A percentile compares a stretch with the other conserved stretches of the same genome.
phyloP scores from a whole-genome alignment of 208 protist species.

The Phytomonas francai region DNA sequence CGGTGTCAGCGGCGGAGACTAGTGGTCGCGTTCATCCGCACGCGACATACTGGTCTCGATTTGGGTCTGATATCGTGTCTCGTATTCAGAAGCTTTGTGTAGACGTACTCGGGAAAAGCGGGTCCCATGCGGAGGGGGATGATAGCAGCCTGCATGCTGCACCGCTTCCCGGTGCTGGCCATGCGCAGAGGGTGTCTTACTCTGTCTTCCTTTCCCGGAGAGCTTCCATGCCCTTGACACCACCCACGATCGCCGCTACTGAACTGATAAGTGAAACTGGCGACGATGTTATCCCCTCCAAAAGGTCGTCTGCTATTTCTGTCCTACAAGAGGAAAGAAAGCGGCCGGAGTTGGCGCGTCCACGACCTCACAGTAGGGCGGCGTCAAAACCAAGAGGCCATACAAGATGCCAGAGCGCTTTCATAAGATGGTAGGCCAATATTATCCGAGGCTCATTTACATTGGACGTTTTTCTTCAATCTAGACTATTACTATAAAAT shows the following conservation, averaged over 20 bases:
- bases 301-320: background rate
- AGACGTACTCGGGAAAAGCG: background rate
- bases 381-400: background rate
- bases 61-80: background rate
- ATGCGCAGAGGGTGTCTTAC: background rate
- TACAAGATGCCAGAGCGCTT: background rate
- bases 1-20: background rate
- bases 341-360: background rate
- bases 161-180: background rate
- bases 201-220: background rate
- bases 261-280: background rate
- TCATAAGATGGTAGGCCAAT: background rate
- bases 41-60: background rate
- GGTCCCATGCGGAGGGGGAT: background rate
- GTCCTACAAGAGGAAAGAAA: background rate
- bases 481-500: background rate
- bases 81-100: background rate
- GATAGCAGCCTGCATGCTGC: background rate
- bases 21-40: background rate
- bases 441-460: conserved; percentile 4
- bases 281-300: background rate
- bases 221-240: background rate
- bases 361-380: background rate
- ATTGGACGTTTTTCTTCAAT: conserved; percentile 7
- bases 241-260: background rate